Evolutionary conservation across 164 flowering plant genomes (phyloP).

Genomic region (Piper betle): DNA sequence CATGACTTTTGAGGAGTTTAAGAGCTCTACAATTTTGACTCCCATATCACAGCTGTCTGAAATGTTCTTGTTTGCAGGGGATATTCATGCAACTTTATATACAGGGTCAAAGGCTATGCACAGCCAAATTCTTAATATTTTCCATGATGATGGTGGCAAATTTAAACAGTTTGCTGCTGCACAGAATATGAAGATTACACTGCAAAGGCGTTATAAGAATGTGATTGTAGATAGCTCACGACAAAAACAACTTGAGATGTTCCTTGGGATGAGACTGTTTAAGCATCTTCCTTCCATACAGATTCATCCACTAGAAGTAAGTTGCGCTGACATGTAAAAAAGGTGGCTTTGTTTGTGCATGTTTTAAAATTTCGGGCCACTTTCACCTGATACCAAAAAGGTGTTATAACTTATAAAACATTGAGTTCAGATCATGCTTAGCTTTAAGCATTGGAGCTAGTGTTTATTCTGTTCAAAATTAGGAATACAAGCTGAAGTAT

Average conservation of each 20-base stretch:
- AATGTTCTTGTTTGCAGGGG: conserved; percentile 82
- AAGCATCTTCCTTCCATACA: conserved; percentile 88
- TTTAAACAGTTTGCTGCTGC: conserved; percentile 93
- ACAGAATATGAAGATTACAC: conserved; percentile 80
- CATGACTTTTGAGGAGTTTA: conserved; percentile 93
- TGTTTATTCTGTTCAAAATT: too few relatives aligned
- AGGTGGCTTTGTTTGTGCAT: too few relatives aligned
- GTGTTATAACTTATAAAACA: too few relatives aligned
- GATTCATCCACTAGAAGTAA: conserved; percentile 60
- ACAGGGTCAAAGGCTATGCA: conserved; percentile 99
- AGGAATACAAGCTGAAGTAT: too few relatives aligned
- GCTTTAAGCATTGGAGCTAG: too few relatives aligned
- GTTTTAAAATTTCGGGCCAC: too few relatives aligned
- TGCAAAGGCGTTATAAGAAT: conserved; percentile 92
- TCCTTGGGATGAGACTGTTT: conserved; percentile 92
- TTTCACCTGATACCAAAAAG: too few relatives aligned
- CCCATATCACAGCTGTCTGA: conserved; percentile 83
- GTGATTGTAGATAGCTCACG: conserved; percentile 89
- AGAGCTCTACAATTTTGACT: conserved; percentile 72
- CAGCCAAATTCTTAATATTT: conserved; percentile 91
- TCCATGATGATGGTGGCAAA: conserved; percentile 80
- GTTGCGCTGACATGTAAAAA: conserved; percentile 10
- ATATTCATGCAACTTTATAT: conserved; percentile 96
- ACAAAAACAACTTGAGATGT: conserved; percentile 94
- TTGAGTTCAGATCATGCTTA: too few relatives aligned